Base-by-base conservation (phyloP, 306 rosid species). In the Erythrophleum fordii region DNA sequence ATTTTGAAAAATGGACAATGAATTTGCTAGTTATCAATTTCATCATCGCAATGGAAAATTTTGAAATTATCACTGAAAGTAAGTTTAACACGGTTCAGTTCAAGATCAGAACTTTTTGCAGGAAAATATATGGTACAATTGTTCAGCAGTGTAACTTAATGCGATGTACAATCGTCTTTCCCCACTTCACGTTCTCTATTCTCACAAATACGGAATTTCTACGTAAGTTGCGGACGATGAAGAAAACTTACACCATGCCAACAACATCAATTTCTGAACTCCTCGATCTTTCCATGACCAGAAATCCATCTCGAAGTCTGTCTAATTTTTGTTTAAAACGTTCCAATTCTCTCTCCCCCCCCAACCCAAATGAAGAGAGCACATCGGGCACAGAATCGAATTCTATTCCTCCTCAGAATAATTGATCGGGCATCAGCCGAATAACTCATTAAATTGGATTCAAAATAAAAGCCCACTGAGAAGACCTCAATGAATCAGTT, bases 391-490 rank as follows among this genome's bases (percentile, higher is more conserved):
- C 61, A 73, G 44, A 49, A 52, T 72, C 9, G 42, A 26, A 71
- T 62, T 61, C 22, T n/a, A n/a, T n/a, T n/a, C n/a, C n/a, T n/a
- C n/a, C n/a, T n/a, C n/a, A n/a, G n/a, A n/a, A n/a, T n/a, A n/a
- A 75, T 26, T 22, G 65, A 41, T 20, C 20, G 22, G n/a, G 35
- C 48, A 79, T 59, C 64, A 67, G 28, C 53, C 70, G 23, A 2
- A 39, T 23, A 1, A 73, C 4, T 28, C 73, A 0, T 23, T 9
- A 31, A 56, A 17, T 67, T 11, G 44, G 72, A 34, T 68, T 59
- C 34, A 77, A 17, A 84, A 41, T 55, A 77, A 59, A 83, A 16
- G 17, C 59, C 82, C 65, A 45, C 20, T 20, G 31, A 68, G 73
- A 68, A 60, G 59, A 78, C 64, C 45, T 59, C 59, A 46, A 62